phyloP scores from a whole-genome alignment of 2,329 filamentous ascomycete genomes.

The Trichoderma lentiforme region DNA sequence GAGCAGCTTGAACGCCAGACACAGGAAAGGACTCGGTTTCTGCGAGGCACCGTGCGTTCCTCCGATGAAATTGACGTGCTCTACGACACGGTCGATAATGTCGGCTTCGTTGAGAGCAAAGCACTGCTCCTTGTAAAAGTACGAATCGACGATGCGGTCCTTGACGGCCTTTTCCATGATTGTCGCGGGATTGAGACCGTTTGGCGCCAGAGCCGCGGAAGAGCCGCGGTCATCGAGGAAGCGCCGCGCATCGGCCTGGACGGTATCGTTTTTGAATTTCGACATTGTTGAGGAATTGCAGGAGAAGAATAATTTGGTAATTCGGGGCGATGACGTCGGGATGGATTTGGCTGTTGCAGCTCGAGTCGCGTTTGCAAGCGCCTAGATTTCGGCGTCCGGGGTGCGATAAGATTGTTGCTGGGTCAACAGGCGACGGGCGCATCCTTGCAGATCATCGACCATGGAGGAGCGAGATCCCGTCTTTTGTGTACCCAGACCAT shows the following conservation, averaged over 20 bases:
- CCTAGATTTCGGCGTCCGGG: not conserved
- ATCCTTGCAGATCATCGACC: not conserved
- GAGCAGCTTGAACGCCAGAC: slow-evolving; percentile 89
- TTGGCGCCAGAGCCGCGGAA: slow-evolving; percentile 68
- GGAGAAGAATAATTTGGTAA: slow-evolving; percentile 5
- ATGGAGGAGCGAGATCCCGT: not conserved
- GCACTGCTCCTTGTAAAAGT: slow-evolving; percentile 99
- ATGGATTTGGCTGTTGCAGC: slow-evolving; percentile 19
- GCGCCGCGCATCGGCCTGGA: slow-evolving; percentile 72
- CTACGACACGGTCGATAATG: slow-evolving; percentile 84
- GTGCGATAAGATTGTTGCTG: slow-evolving; percentile 46
- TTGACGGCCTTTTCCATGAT: slow-evolving; percentile 94
- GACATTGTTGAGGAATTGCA: slow-evolving; percentile 27
- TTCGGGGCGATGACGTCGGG: slow-evolving; percentile 14
- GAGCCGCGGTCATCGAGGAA: slow-evolving; percentile 92
- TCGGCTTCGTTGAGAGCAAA: slow-evolving; percentile 85
- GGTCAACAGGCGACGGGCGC: slow-evolving; percentile 30
- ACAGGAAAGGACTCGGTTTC: slow-evolving; percentile 88
- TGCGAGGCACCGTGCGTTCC: slow-evolving; percentile 83
- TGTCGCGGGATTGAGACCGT: slow-evolving; percentile 90
- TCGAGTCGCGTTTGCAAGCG: slow-evolving; percentile 18
- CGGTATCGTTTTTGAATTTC: slow-evolving; percentile 50
- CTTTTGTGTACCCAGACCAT: not conserved
- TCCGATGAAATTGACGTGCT: slow-evolving; percentile 76
- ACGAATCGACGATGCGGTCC: slow-evolving; percentile 90